Evolutionary conservation across 768 basidiomycete genomes (phyloP).

Genomic region (Serendipita sp.): DNA sequence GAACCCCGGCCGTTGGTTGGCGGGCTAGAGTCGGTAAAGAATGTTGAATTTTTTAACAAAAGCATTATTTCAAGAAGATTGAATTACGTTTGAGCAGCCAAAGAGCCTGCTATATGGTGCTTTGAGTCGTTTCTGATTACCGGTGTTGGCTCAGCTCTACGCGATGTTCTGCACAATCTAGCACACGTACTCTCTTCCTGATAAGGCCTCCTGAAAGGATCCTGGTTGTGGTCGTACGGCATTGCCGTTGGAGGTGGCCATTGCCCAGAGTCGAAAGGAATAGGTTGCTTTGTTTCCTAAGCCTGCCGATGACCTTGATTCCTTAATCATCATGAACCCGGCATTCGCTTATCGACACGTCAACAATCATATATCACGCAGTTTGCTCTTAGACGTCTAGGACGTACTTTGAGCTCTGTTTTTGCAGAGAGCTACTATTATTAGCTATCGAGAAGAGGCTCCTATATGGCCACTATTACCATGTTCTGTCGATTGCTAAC

Average conservation of each 20-base stretch:
- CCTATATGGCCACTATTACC: too few relatives aligned
- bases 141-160: background rate
- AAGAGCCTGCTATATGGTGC: background rate
- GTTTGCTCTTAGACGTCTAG: too few relatives aligned
- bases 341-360: too few relatives aligned
- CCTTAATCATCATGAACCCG: too few relatives aligned
- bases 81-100: background rate
- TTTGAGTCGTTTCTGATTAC: background rate
- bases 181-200: background rate
- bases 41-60: background rate
- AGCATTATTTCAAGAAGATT: background rate
- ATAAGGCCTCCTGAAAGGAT: constrained; percentile 4
- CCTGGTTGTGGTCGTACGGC: background rate
- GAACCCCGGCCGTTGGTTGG: background rate
- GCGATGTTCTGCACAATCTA: background rate
- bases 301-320: too few relatives aligned
- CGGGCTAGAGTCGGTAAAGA: background rate
- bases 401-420: too few relatives aligned
- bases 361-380: too few relatives aligned
- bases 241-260: background rate
- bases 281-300: too few relatives aligned
- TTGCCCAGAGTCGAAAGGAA: background rate
- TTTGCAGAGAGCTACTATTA: too few relatives aligned
- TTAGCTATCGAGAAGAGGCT: too few relatives aligned
- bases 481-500: too few relatives aligned